phyloP scores from a whole-genome alignment of 768 basidiomycete species.

The Leccinum uliginosum region DNA sequence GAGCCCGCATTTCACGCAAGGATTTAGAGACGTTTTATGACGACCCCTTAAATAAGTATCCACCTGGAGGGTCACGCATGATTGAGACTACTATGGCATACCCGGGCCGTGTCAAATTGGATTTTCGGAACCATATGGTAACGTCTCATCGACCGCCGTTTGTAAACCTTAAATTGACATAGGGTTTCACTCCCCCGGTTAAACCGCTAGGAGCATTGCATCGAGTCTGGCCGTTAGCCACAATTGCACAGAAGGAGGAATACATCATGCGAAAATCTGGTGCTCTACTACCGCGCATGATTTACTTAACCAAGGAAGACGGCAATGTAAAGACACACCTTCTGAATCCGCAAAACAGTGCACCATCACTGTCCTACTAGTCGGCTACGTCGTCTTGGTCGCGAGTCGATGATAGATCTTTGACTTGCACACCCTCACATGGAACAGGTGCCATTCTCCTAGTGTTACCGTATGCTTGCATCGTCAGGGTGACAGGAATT shows the following conservation, averaged over 20 bases:
- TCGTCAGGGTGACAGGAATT: neutral
- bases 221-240: neutral
- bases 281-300: neutral
- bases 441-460: too few relatives aligned
- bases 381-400: neutral
- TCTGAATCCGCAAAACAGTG: neutral
- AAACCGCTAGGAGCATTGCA: neutral
- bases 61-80: too few relatives aligned
- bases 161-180: too few relatives aligned
- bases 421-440: neutral
- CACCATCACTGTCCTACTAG: neutral
- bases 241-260: neutral
- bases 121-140: neutral
- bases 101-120: neutral
- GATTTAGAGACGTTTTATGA: neutral
- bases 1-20: too few relatives aligned
- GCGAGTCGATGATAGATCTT: neutral
- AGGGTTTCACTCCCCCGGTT: too few relatives aligned
- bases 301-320: neutral
- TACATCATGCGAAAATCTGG: neutral
- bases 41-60: neutral
- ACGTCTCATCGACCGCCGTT: neutral
- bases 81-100: too few relatives aligned
- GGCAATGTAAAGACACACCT: neutral
- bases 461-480: neutral